A percentile compares a stretch with the other conserved stretches of the same genome.
Conservation (phyloP, 768 basidiomycete genomes). For the Leccinum disarticulatum region DNA sequence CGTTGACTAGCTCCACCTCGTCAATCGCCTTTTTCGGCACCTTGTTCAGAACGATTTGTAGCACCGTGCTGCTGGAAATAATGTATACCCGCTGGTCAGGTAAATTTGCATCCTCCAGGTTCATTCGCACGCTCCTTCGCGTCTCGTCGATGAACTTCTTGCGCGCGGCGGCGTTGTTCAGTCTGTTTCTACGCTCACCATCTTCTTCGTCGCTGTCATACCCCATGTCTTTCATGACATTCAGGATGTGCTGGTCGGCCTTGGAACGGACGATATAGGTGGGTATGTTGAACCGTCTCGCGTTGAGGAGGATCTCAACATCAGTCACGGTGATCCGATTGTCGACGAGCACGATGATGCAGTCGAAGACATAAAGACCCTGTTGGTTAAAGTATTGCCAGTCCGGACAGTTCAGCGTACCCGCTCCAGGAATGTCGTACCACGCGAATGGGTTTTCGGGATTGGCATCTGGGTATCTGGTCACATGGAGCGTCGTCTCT, state of each 20-base stretch:
- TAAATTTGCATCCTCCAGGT: constrained; percentile 20
- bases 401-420: constrained; percentile 30
- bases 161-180: constrained; percentile 15
- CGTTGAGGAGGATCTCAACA: constrained; percentile 33
- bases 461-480: constrained; percentile 28
- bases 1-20: constrained; percentile 11
- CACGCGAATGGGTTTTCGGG: constrained; percentile 26
- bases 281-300: constrained; percentile 32
- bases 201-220: constrained; percentile 22
- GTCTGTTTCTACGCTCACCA: constrained; percentile 3
- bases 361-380: constrained; percentile 39
- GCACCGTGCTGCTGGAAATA: constrained; percentile 21
- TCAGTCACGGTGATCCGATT: constrained; percentile 36
- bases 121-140: constrained; percentile 15
- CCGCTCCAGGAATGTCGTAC: constrained; percentile 39
- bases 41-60: constrained; percentile 12
- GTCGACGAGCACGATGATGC: constrained; percentile 33
- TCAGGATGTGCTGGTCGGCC: constrained; percentile 32
- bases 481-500: constrained; percentile 29
- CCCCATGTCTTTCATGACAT: constrained; percentile 23
- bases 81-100: constrained; percentile 28
- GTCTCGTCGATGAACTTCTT: constrained; percentile 25
- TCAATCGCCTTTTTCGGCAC: constrained; percentile 15
- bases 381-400: constrained; percentile 39
- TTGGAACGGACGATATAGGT: constrained; percentile 38